Percentiles rank a stretch among this genome's conserved stretches.
Evolutionary conservation across 2,329 filamentous ascomycete genomes (phyloP).

Genomic region (Ophiosphaerella herpotricha): DNA sequence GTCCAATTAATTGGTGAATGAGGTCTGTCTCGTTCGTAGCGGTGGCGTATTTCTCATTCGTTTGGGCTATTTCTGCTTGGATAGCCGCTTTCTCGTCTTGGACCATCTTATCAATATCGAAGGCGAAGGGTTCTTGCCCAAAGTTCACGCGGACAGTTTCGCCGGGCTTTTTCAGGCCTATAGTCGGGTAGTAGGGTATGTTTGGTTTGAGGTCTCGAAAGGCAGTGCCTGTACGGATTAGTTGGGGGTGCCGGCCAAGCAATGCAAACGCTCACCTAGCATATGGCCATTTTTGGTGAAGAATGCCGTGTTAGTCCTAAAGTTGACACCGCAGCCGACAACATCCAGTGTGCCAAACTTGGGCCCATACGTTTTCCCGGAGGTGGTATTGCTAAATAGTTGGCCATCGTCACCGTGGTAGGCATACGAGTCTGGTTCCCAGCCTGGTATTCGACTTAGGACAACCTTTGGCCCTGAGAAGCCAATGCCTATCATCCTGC

Average conservation of each 20-base stretch:
- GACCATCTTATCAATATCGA: constrained; percentile 87
- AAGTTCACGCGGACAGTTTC: constrained; percentile 66
- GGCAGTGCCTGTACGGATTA: constrained; percentile 62
- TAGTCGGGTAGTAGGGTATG: constrained; percentile 66
- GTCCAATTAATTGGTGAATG: constrained; percentile 80
- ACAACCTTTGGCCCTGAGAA: constrained; percentile 64
- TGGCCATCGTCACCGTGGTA: constrained; percentile 71
- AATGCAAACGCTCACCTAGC: constrained; percentile 51
- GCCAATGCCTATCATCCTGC: constrained; percentile 60
- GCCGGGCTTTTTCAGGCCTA: constrained; percentile 68
- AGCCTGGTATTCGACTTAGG: constrained; percentile 65
- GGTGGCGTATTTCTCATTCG: constrained; percentile 18
- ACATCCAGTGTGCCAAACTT: constrained; percentile 64
- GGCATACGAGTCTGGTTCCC: constrained; percentile 68
- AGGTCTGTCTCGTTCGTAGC: constrained; percentile 72
- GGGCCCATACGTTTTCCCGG: constrained; percentile 63
- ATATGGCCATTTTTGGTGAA: constrained; percentile 68
- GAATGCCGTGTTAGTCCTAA: constrained; percentile 64
- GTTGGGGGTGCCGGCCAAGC: neutral
- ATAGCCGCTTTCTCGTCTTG: constrained; percentile 42
- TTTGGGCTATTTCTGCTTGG: constrained; percentile 36
- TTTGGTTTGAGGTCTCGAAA: constrained; percentile 68
- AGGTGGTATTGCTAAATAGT: constrained; percentile 63
- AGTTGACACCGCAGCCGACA: constrained; percentile 69
- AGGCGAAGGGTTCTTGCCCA: constrained; percentile 77